Percentiles rank a stretch among this genome's conserved stretches.
phyloP scores from a whole-genome alignment of 331 rosid species.

The Pyracantha coccinea region DNA sequence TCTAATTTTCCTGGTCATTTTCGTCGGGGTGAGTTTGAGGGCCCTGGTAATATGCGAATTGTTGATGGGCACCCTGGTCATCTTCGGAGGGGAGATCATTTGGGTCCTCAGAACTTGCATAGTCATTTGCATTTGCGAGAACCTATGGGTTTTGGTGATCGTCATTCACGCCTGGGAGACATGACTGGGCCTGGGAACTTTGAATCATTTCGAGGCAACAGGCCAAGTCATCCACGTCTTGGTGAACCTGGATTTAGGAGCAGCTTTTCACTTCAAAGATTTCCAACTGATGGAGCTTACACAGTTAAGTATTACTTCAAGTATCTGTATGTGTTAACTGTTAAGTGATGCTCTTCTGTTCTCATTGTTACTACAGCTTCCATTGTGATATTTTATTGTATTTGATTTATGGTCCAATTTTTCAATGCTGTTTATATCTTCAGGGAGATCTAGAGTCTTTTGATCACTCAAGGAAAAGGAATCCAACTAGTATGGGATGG shows the following conservation, averaged over 20 bases:
- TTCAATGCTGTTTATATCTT: constrained; percentile 14
- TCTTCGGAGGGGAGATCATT: constrained; percentile 51
- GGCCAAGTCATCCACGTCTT: constrained; percentile 60
- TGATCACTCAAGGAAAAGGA: constrained; percentile 70
- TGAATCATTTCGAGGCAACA: constrained; percentile 50
- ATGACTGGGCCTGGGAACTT: constrained; percentile 54
- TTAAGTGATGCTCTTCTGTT: not conserved
- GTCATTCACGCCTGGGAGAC: constrained; percentile 55
- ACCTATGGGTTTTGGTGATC: constrained; percentile 59
- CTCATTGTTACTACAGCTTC: not conserved
- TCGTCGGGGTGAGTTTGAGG: constrained; percentile 73
- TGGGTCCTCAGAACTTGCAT: constrained; percentile 59
- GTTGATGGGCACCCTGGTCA: constrained; percentile 54
- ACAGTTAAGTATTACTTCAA: constrained; percentile 51
- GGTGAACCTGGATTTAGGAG: constrained; percentile 99
- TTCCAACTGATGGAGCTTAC: constrained; percentile 59
- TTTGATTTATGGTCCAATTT: not conserved
- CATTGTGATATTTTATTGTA: not conserved
- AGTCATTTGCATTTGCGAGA: constrained; percentile 58
- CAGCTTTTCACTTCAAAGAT: constrained; percentile 69
- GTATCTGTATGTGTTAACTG: constrained; percentile 10
- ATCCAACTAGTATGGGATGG: constrained; percentile 79
- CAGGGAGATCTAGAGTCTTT: constrained; percentile 70
- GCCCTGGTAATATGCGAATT: constrained; percentile 52
- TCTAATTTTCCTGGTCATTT: constrained; percentile 50